phyloP scores from a whole-genome alignment of 1,284 basidiomycete species.

The Leccinum pachyderme region DNA sequence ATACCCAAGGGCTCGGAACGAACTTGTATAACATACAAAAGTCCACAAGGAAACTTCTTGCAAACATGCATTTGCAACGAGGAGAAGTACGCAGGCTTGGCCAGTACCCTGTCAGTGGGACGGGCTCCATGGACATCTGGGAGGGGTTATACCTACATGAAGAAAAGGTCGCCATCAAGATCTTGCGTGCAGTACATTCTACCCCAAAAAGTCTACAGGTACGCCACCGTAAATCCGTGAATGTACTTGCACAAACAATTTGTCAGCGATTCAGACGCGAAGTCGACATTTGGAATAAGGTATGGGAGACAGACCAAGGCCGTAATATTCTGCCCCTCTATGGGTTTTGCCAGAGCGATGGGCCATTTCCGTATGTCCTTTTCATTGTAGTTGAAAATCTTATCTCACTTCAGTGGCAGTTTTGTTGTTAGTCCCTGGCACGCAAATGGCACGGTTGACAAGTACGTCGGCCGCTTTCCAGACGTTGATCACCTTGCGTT shows the following conservation, averaged over 20 bases:
- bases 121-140: constrained; percentile 50
- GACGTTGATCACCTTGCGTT: constrained; percentile 42
- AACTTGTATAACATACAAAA: constrained; percentile 50
- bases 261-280: constrained; percentile 50
- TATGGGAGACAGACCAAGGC: constrained; percentile 53
- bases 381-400: neutral
- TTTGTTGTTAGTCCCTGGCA: constrained; percentile 60
- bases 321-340: constrained; percentile 54
- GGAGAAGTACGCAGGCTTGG: constrained; percentile 52
- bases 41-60: constrained; percentile 43
- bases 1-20: constrained; percentile 42
- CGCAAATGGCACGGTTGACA: constrained; percentile 48
- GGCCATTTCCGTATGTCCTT: constrained; percentile 47
- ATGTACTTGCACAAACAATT: constrained; percentile 3
- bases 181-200: constrained; percentile 48
- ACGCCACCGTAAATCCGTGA: constrained; percentile 8
- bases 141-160: constrained; percentile 51
- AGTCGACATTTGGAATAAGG: constrained; percentile 51
- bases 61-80: constrained; percentile 45
- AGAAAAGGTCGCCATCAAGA: constrained; percentile 56
- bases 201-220: constrained; percentile 44
- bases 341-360: constrained; percentile 51
- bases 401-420: constrained; percentile 25
- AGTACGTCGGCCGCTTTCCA: constrained; percentile 41
- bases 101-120: constrained; percentile 47